Percentiles rank a stretch among this genome's conserved stretches.
Conservation (phyloP, 495 filamentous ascomycete species). For the Talaromyces ruber region DNA sequence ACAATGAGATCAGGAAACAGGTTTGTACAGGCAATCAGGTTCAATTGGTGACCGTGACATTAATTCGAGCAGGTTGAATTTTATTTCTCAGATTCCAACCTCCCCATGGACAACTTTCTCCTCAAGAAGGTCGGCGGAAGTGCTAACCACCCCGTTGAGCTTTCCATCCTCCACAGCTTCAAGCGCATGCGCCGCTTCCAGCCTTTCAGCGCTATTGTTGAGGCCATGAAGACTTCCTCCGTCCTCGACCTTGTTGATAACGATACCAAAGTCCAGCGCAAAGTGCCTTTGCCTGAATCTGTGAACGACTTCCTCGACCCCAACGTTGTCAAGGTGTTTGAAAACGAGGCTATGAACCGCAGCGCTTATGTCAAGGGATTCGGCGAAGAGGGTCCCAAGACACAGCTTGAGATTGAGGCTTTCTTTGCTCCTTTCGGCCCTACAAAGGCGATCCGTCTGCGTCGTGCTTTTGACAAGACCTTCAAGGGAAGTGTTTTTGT, state of each 20-base stretch:
- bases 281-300: slow-evolving; percentile 48
- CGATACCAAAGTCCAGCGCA: slow-evolving; percentile 65
- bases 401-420: slow-evolving; percentile 87
- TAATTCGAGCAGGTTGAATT: slow-evolving; percentile 69
- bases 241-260: slow-evolving; percentile 61
- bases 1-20: slow-evolving; percentile 71
- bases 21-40: slow-evolving; percentile 25
- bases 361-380: slow-evolving; percentile 85
- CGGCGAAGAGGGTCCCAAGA: slow-evolving; percentile 63
- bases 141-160: slow-evolving; percentile 67
- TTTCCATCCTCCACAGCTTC: slow-evolving; percentile 72
- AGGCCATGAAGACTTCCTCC: slow-evolving; percentile 67
- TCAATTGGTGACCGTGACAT: neutral
- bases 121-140: slow-evolving; percentile 65
- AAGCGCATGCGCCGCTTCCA: slow-evolving; percentile 92
- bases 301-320: slow-evolving; percentile 30
- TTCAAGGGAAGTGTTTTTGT: slow-evolving; percentile 97
- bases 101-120: slow-evolving; percentile 80
- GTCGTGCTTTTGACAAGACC: slow-evolving; percentile 53
- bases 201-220: slow-evolving; percentile 69
- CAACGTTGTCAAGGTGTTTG: slow-evolving; percentile 44
- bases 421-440: slow-evolving; percentile 79
- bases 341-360: slow-evolving; percentile 48
- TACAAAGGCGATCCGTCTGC: slow-evolving; percentile 76
- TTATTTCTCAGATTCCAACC: slow-evolving; percentile 92